Conservation (phyloP, 2,329 filamentous ascomycete genomes). For the Harringtonia aguacate region DNA sequence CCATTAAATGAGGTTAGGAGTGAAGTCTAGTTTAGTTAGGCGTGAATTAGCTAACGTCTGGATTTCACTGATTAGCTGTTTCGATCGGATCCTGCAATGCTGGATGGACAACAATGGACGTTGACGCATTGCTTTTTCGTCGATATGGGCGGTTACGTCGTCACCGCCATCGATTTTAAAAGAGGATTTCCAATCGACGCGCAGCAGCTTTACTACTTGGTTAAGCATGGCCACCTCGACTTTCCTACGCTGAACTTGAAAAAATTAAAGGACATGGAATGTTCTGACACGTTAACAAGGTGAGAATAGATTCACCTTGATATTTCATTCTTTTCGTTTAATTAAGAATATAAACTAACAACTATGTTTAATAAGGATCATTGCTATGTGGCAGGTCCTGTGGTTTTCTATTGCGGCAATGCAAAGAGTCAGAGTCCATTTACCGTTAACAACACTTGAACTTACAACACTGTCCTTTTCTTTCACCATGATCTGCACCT, state of each 20-base stretch:
- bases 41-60: too few species aligned
- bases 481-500: neutral
- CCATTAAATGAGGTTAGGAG: too few species aligned
- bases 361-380: neutral
- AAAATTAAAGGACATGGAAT: constrained; percentile 13
- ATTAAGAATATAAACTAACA: neutral
- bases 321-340: neutral
- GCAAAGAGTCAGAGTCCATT: constrained; percentile 7
- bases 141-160: constrained; percentile 28
- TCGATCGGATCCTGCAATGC: constrained; percentile 4
- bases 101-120: constrained; percentile 21
- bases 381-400: constrained; percentile 14
- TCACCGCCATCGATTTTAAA: constrained; percentile 18
- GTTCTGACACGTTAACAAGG: constrained; percentile 17
- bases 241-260: constrained; percentile 11
- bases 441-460: neutral
- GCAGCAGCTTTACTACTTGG: constrained; percentile 21
- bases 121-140: constrained; percentile 28
- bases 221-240: constrained; percentile 18
- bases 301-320: constrained; percentile 4
- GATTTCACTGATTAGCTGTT: neutral
- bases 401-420: constrained; percentile 16
- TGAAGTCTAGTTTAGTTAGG: too few species aligned
- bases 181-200: constrained; percentile 24
- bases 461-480: neutral